A percentile compares a stretch with the other conserved stretches of the same genome.
These are phyloP conservation scores for Venturiaceae sp. DNA, from an alignment of 2,329 filamentous ascomycete species.

Conservation along the genomic window DNA sequence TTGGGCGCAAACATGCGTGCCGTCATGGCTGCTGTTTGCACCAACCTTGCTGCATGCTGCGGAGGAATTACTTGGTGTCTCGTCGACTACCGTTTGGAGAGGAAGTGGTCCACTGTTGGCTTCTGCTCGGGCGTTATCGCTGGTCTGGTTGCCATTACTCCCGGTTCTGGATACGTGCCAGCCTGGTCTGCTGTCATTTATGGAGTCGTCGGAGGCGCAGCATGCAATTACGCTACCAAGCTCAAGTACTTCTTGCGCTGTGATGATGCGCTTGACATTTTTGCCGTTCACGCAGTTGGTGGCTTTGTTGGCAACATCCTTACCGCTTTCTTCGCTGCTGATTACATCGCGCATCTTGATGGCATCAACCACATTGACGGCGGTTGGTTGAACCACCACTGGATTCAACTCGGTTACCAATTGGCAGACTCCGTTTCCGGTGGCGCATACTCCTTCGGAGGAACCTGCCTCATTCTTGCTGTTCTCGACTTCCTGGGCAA, in stretches of 20 bases:
- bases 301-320: constrained; percentile 70
- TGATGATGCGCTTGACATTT: constrained; percentile 83
- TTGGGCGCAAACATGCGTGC: constrained; percentile 73
- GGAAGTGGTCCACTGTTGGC: constrained; percentile 86
- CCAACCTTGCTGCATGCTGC: constrained; percentile 74
- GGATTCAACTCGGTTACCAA: constrained; percentile 75
- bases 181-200: constrained; percentile 76
- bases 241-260: constrained; percentile 74
- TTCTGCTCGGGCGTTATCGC: constrained; percentile 89
- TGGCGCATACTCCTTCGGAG: constrained; percentile 66
- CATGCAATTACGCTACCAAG: constrained; percentile 86
- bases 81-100: constrained; percentile 78
- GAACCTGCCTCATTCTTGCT: constrained; percentile 64
- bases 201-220: constrained; percentile 63
- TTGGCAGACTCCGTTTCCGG: constrained; percentile 71
- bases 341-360: constrained; percentile 77
- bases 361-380: constrained; percentile 57
- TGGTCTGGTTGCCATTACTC: constrained; percentile 80
- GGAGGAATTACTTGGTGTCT: constrained; percentile 86
- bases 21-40: constrained; percentile 78
- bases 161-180: constrained; percentile 77
- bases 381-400: constrained; percentile 77
- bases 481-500: constrained; percentile 58
- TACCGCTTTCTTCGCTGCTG: constrained; percentile 75
- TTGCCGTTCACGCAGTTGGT: constrained; percentile 71